These are phyloP conservation scores for Xerocomus potaroensis DNA, from an alignment of 768 basidiomycete species.

Conservation along the genomic window DNA sequence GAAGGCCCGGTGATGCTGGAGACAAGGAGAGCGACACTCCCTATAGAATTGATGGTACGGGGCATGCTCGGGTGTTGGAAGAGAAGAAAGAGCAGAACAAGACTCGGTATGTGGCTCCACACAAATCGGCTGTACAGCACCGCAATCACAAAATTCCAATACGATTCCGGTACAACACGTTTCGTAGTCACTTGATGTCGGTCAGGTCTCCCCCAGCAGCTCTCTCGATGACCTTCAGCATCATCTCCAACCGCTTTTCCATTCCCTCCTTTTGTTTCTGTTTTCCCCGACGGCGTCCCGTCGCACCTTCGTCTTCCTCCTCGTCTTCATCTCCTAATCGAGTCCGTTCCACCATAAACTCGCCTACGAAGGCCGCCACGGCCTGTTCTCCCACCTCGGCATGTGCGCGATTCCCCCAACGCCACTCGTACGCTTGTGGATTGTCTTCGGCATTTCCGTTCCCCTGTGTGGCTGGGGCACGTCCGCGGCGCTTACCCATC, in stretches of 20 bases:
- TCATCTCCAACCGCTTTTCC: constrained; percentile 30
- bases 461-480: constrained; percentile 42
- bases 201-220: constrained; percentile 58
- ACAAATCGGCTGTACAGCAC: no score
- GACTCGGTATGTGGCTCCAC: no score
- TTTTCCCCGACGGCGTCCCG: constrained; percentile 12
- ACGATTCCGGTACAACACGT: no score
- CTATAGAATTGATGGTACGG: constrained; percentile 19
- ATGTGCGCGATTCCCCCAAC: constrained; percentile 78
- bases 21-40: constrained; percentile 25
- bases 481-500: constrained; percentile 53
- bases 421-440: constrained; percentile 57
- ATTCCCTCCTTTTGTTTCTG: constrained; percentile 13
- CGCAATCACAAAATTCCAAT: no score
- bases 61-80: no score
- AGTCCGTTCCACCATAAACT: constrained; percentile 56
- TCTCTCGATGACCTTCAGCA: constrained; percentile 39
- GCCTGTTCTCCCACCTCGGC: constrained; percentile 80
- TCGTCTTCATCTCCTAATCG: constrained; percentile 18
- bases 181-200: constrained; percentile 31
- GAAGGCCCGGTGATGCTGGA: constrained; percentile 24
- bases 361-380: constrained; percentile 70
- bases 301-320: constrained; percentile 9
- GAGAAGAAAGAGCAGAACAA: no score
- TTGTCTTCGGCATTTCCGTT: constrained; percentile 28